phyloP scores from a whole-genome alignment of 768 basidiomycete genomes.

The Pisolithus tinctorius region DNA sequence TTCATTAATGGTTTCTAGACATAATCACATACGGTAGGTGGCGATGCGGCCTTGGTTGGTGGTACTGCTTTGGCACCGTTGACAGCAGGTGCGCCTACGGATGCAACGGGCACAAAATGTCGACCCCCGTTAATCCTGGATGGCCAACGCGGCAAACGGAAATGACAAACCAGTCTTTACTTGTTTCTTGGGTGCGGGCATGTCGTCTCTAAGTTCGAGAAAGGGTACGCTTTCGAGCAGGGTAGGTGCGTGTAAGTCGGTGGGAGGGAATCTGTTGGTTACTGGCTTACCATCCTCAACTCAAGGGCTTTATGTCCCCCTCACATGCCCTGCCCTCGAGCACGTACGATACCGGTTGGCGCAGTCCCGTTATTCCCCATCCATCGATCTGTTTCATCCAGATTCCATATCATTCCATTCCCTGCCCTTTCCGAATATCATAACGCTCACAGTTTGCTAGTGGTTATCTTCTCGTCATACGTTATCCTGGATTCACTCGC shows the following conservation, averaged over 20 bases:
- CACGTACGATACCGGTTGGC: background rate
- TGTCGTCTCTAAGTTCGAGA: background rate
- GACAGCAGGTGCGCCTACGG: background rate
- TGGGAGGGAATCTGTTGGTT: background rate
- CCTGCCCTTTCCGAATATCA: slow-evolving; percentile 1
- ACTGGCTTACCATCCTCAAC: background rate
- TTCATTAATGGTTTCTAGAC: background rate
- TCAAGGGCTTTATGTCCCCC: background rate
- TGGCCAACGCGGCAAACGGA: background rate
- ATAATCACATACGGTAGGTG: background rate
- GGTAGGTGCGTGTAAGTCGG: background rate
- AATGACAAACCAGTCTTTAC: background rate
- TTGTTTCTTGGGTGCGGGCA: background rate
- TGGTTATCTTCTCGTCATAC: background rate
- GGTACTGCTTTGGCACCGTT: background rate
- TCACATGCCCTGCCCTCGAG: background rate
- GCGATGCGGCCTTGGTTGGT: background rate
- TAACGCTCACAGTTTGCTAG: background rate
- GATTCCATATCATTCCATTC: background rate
- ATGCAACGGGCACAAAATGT: background rate
- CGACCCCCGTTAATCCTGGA: background rate
- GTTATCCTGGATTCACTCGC: background rate
- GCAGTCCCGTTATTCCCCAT: background rate
- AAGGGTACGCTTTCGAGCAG: background rate
- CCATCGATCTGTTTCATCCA: background rate